Evolutionary conservation across 1,284 basidiomycete species (phyloP).

Genomic region (Trichosporon ovoides): DNA sequence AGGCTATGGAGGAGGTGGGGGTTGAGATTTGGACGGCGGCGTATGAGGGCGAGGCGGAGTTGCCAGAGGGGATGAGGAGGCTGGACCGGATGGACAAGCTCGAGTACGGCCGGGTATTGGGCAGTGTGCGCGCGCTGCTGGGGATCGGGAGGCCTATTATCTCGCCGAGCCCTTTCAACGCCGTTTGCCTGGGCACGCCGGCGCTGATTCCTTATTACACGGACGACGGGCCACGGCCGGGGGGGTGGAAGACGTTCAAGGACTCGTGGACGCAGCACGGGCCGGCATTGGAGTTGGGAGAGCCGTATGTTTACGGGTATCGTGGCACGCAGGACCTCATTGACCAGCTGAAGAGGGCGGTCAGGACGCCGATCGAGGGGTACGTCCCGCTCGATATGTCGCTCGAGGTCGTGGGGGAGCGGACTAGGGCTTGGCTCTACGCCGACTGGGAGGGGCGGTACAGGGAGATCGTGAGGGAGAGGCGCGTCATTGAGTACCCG

Average conservation of each 20-base stretch:
- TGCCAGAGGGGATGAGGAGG: slow-evolving; percentile 34
- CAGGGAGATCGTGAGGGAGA: slow-evolving; percentile 10
- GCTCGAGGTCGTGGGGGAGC: slow-evolving; percentile 15
- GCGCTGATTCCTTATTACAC: slow-evolving; percentile 39
- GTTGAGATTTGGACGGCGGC: slow-evolving; percentile 34
- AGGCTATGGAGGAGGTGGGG: not conserved
- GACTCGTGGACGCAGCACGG: slow-evolving; percentile 33
- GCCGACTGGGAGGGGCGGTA: slow-evolving; percentile 31
- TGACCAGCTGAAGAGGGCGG: slow-evolving; percentile 25
- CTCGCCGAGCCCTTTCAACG: slow-evolving; percentile 39
- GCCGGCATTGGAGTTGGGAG: slow-evolving; percentile 33
- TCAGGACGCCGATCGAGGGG: slow-evolving; percentile 28
- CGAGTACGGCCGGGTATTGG: slow-evolving; percentile 34
- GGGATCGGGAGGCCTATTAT: slow-evolving; percentile 41
- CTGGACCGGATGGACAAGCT: slow-evolving; percentile 25
- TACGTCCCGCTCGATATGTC: slow-evolving; percentile 35
- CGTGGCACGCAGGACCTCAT: slow-evolving; percentile 28
- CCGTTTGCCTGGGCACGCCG: slow-evolving; percentile 43
- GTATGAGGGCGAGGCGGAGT: slow-evolving; percentile 21
- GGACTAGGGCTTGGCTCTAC: slow-evolving; percentile 23
- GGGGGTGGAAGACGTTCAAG: slow-evolving; percentile 1
- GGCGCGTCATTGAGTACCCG: slow-evolving; percentile 4
- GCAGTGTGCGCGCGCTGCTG: slow-evolving; percentile 34
- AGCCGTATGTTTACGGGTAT: slow-evolving; percentile 44
- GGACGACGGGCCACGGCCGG: not conserved